phyloP scores from a whole-genome alignment of 1,139 yeast genomes.

The Pichia sp. region DNA sequence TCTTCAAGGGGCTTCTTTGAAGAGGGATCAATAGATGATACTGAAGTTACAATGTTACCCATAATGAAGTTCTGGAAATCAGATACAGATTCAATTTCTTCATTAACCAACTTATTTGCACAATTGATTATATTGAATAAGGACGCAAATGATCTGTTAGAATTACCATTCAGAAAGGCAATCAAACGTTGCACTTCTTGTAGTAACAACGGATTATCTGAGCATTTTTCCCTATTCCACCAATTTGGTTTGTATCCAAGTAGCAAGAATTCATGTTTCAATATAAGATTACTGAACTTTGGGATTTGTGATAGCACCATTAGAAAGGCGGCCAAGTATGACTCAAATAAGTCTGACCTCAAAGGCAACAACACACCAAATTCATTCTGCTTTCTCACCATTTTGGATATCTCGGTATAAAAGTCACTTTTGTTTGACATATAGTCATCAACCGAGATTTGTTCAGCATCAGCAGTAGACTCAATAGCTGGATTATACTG shows the following conservation, averaged over 20 bases:
- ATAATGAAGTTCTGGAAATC: conserved; percentile 27
- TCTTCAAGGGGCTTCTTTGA: conserved; percentile 14
- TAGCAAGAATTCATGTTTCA: conserved; percentile 34
- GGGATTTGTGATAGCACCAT: conserved; percentile 43
- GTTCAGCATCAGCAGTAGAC: neutral
- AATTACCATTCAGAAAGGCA: conserved; percentile 39
- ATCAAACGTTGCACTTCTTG: conserved; percentile 42
- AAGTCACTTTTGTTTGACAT: conserved; percentile 19
- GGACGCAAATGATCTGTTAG: conserved; percentile 40
- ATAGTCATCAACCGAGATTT: neutral
- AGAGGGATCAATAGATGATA: conserved; percentile 17
- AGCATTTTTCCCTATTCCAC: conserved; percentile 39
- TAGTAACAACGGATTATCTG: conserved; percentile 18
- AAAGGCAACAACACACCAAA: conserved; percentile 39
- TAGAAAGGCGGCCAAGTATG: conserved; percentile 40
- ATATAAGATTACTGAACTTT: conserved; percentile 34
- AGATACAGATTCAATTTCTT: conserved; percentile 29
- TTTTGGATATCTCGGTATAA: conserved; percentile 31
- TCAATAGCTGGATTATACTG: neutral
- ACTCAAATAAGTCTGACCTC: conserved; percentile 30
- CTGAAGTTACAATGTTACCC: conserved; percentile 18
- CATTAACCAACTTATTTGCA: conserved; percentile 29
- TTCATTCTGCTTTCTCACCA: conserved; percentile 15
- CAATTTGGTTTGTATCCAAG: conserved; percentile 41
- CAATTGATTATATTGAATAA: conserved; percentile 34